Evolutionary conservation across 2,329 filamentous ascomycete species (phyloP).

Genomic region (Zopfia rhizophila): DNA sequence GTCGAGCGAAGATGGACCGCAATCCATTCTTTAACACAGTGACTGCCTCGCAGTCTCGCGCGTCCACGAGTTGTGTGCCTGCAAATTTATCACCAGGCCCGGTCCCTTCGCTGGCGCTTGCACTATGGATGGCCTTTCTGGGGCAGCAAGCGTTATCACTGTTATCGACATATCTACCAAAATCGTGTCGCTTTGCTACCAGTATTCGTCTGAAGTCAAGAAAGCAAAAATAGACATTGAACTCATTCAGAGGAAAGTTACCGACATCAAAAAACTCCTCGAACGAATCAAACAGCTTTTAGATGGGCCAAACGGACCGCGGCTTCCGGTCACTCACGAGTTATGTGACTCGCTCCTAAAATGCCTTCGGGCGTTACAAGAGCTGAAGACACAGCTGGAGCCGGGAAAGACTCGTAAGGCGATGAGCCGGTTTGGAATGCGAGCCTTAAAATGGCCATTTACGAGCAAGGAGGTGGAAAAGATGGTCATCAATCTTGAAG

Average conservation of each 20-base stretch:
- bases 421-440: conserved; percentile 39
- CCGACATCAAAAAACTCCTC: conserved; percentile 30
- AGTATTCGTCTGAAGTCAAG: conserved; percentile 36
- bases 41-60: conserved; percentile 14
- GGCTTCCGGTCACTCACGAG: conserved; percentile 30
- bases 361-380: conserved; percentile 2
- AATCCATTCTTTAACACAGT: conserved; percentile 17
- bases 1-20: conserved; percentile 13
- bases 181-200: conserved; percentile 38
- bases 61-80: conserved; percentile 7
- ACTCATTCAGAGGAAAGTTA: conserved; percentile 36
- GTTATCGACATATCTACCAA: conserved; percentile 49
- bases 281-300: conserved; percentile 29
- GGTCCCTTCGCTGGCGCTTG: conserved; percentile 7
- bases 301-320: conserved; percentile 26
- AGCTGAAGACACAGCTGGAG: conserved; percentile 3
- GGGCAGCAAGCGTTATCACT: conserved; percentile 45
- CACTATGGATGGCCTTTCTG: conserved; percentile 39
- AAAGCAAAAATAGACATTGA: conserved; percentile 35
- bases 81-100: conserved; percentile 5
- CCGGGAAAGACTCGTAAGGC: conserved; percentile 17
- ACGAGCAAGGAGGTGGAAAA: conserved; percentile 40
- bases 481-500: conserved; percentile 25
- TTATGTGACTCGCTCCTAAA: conserved; percentile 20
- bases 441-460: conserved; percentile 51